These are phyloP conservation scores for Neoscytalidium dimidiatum DNA, from an alignment of 2,329 filamentous ascomycete genomes.

Conservation along the genomic window DNA sequence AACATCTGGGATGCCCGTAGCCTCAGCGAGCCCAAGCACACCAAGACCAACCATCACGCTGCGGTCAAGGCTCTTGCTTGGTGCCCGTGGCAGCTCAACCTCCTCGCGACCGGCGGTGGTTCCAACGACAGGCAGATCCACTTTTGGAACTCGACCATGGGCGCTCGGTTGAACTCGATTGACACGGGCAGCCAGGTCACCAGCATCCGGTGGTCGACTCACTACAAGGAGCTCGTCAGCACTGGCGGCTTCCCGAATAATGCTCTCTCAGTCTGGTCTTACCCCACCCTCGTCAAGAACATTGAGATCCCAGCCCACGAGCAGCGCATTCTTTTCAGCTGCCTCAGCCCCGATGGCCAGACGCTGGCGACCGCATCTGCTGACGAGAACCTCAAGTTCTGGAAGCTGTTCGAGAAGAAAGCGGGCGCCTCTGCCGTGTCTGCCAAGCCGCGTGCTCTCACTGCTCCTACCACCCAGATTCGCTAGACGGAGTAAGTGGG, in stretches of 20 bases:
- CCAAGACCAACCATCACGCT: slow-evolving; percentile 99
- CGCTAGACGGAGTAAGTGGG: background rate
- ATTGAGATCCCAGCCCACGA: slow-evolving; percentile 98
- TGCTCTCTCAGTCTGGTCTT: slow-evolving; percentile 98
- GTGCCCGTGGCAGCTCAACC: slow-evolving; percentile 99
- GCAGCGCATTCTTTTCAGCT: slow-evolving; percentile 94
- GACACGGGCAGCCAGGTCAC: slow-evolving; percentile 98
- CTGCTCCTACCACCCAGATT: slow-evolving; percentile 17
- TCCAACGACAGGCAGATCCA: slow-evolving; percentile 98
- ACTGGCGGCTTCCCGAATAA: slow-evolving; percentile 99
- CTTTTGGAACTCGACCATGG: slow-evolving; percentile 99
- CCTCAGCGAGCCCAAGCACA: slow-evolving; percentile 92
- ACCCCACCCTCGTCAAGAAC: slow-evolving; percentile 94
- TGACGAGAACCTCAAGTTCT: slow-evolving; percentile 98
- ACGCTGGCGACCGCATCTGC: slow-evolving; percentile 95
- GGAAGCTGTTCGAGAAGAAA: slow-evolving; percentile 99
- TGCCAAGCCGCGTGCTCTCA: slow-evolving; percentile 15
- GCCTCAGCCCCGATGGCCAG: slow-evolving; percentile 94
- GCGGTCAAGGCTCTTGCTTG: slow-evolving; percentile 97
- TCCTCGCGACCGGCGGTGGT: slow-evolving; percentile 92
- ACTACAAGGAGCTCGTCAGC: slow-evolving; percentile 97
- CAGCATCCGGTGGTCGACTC: slow-evolving; percentile 91
- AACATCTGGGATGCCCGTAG: slow-evolving; percentile 98
- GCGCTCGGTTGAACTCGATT: slow-evolving; percentile 97
- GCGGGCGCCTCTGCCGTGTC: slow-evolving; percentile 52